These are phyloP conservation scores for Phytopythium montanum DNA, from an alignment of 352 stramenopile genomes.

Conservation along the genomic window DNA sequence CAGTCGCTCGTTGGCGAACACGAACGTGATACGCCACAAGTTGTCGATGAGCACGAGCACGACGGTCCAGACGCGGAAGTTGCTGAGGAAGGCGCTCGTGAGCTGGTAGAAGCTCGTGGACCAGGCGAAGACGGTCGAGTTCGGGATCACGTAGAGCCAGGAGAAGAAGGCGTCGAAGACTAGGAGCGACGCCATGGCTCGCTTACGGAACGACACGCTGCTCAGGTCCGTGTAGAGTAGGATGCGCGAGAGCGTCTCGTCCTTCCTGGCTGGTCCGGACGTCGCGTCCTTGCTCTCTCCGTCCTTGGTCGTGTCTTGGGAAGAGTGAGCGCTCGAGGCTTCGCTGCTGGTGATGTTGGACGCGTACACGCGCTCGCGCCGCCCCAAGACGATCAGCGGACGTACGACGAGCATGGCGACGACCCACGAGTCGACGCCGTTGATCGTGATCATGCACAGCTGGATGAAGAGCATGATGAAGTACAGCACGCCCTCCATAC, in stretches of 20 bases:
- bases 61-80: conserved; percentile 20
- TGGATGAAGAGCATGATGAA: conserved; percentile 15
- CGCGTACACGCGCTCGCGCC: conserved; percentile 8
- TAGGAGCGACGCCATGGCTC: conserved; percentile 10
- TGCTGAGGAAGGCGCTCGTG: conserved; percentile 21
- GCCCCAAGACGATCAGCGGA: conserved; percentile 5
- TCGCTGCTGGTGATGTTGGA: neutral
- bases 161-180: conserved; percentile 14
- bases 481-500: conserved; percentile 19
- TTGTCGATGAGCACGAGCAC: conserved; percentile 19
- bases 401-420: conserved; percentile 18
- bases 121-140: conserved; percentile 22
- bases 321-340: neutral
- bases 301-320: neutral
- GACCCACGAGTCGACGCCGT: conserved; percentile 12
- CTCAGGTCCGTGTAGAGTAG: conserved; percentile 24
- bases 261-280: neutral
- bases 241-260: conserved; percentile 15
- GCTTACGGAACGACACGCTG: conserved; percentile 19
- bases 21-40: conserved; percentile 10
- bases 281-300: neutral
- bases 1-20: conserved; percentile 10
- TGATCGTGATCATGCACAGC: conserved; percentile 18
- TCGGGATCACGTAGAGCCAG: conserved; percentile 22
- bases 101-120: conserved; percentile 14